Conservation (phyloP, 2,329 filamentous ascomycete genomes). For the Dactylellina cionopaga region DNA sequence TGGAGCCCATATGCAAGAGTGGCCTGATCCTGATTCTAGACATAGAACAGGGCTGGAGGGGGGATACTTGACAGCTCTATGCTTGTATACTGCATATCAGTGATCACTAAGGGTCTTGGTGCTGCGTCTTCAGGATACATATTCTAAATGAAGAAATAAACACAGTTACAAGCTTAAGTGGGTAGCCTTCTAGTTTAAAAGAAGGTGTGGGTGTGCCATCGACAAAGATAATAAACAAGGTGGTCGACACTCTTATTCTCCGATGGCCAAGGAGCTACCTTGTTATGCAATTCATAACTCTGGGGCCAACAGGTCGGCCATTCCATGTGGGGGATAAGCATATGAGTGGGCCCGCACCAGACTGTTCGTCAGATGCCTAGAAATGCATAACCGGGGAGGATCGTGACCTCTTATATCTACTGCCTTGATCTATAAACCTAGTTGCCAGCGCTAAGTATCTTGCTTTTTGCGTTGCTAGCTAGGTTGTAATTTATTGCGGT, state of each 20-base stretch:
- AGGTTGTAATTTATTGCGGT: slow-evolving; percentile 26
- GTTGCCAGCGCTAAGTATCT: slow-evolving; percentile 1
- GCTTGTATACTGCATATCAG: neutral
- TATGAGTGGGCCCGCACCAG: slow-evolving; percentile 15
- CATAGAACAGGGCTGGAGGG: neutral
- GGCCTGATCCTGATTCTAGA: slow-evolving; percentile 37
- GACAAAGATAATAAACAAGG: slow-evolving; percentile 19
- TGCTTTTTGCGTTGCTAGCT: slow-evolving; percentile 47
- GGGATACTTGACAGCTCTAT: neutral
- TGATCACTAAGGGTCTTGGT: neutral
- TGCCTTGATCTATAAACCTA: slow-evolving; percentile 35
- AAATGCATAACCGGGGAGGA: slow-evolving; percentile 8
- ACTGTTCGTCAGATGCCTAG: slow-evolving; percentile 4
- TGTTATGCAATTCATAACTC: neutral
- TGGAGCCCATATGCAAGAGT: slow-evolving; percentile 49
- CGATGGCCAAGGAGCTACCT: slow-evolving; percentile 3
- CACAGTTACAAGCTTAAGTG: slow-evolving; percentile 1
- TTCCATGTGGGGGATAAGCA: slow-evolving; percentile 49
- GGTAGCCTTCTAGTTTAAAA: neutral
- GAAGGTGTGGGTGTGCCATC: slow-evolving; percentile 20
- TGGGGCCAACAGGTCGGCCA: slow-evolving; percentile 17
- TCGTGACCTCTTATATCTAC: slow-evolving; percentile 27
- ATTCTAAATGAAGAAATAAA: slow-evolving; percentile 13
- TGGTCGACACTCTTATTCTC: slow-evolving; percentile 13
- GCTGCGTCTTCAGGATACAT: slow-evolving; percentile 1